Evolutionary conservation across 768 basidiomycete genomes (phyloP).

Genomic region (Rhizopogon rudus): DNA sequence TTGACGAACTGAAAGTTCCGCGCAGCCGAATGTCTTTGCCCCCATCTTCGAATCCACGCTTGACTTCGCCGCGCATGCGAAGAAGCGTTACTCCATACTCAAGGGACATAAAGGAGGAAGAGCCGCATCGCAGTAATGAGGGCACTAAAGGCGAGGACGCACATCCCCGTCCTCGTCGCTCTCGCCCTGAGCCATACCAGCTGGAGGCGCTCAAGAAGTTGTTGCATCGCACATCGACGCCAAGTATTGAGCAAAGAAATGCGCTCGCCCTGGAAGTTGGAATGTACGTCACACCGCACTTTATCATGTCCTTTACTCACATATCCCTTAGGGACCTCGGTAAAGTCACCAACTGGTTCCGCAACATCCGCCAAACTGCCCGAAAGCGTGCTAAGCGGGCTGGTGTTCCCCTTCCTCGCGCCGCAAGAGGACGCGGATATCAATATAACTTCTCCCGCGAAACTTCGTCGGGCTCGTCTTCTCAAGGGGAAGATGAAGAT

Average conservation of each 20-base stretch:
- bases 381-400: slow-evolving; percentile 59
- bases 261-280: slow-evolving; percentile 72
- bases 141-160: slow-evolving; percentile 21
- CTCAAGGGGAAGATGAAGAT: slow-evolving; percentile 31
- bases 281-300: slow-evolving; percentile 44
- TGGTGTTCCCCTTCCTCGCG: slow-evolving; percentile 25
- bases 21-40: slow-evolving; percentile 28
- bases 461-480: slow-evolving; percentile 49
- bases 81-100: slow-evolving; percentile 22
- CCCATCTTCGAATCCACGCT: slow-evolving; percentile 20
- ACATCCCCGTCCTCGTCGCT: slow-evolving; percentile 57
- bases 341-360: slow-evolving; percentile 87
- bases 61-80: slow-evolving; percentile 26
- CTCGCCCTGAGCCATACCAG: slow-evolving; percentile 76
- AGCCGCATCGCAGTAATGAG: slow-evolving; percentile 16
- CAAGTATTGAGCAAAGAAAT: slow-evolving; percentile 75
- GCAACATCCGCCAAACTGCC: slow-evolving; percentile 79
- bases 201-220: slow-evolving; percentile 70
- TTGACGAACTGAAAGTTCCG: slow-evolving; percentile 15
- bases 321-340: slow-evolving; percentile 57
- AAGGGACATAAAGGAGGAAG: slow-evolving; percentile 19
- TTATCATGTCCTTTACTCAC: slow-evolving; percentile 3
- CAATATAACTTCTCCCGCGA: slow-evolving; percentile 39
- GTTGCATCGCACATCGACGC: slow-evolving; percentile 62
- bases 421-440: slow-evolving; percentile 37